phyloP scores from a whole-genome alignment of 306 rosid species.

The Cotoneaster glaucophyllus region DNA sequence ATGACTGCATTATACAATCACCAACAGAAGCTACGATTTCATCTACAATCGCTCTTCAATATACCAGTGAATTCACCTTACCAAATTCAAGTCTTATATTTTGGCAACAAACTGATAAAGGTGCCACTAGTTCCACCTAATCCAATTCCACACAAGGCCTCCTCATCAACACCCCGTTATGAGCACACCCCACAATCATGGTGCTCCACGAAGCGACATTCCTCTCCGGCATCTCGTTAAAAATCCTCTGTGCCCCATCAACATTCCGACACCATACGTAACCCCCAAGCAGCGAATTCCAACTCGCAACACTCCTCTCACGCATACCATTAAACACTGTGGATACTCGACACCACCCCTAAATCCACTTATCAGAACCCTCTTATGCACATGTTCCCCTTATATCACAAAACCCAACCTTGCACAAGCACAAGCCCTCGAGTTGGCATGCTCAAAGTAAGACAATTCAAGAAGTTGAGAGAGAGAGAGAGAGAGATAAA shows the following conservation, averaged over 20 bases:
- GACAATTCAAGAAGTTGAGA: no score
- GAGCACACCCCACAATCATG: slow-evolving; percentile 53
- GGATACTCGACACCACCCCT: no score
- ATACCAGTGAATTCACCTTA: slow-evolving; percentile 63
- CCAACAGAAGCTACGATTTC: slow-evolving; percentile 21
- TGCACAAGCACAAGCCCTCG: slow-evolving; percentile 29
- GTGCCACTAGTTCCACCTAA: slow-evolving; percentile 56
- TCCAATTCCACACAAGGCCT: slow-evolving; percentile 52
- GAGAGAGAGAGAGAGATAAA: no score
- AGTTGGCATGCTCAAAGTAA: no score
- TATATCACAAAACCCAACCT: slow-evolving; percentile 36
- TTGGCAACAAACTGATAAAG: slow-evolving; percentile 62
- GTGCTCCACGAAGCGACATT: slow-evolving; percentile 69
- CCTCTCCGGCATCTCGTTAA: slow-evolving; percentile 51
- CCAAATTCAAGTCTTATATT: slow-evolving; percentile 53
- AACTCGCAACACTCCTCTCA: no score
- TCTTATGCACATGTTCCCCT: slow-evolving; percentile 61
- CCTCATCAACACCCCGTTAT: slow-evolving; percentile 54
- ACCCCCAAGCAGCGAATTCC: slow-evolving; percentile 58
- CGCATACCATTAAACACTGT: no score
- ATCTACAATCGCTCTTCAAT: slow-evolving; percentile 26
- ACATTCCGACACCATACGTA: slow-evolving; percentile 39
- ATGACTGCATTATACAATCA: slow-evolving; percentile 33
- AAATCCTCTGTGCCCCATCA: slow-evolving; percentile 38
- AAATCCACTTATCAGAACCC: slow-evolving; percentile 5